Evolutionary conservation across 148 eudicot genomes (phyloP).

Genomic region (Rhododendron molle): DNA sequence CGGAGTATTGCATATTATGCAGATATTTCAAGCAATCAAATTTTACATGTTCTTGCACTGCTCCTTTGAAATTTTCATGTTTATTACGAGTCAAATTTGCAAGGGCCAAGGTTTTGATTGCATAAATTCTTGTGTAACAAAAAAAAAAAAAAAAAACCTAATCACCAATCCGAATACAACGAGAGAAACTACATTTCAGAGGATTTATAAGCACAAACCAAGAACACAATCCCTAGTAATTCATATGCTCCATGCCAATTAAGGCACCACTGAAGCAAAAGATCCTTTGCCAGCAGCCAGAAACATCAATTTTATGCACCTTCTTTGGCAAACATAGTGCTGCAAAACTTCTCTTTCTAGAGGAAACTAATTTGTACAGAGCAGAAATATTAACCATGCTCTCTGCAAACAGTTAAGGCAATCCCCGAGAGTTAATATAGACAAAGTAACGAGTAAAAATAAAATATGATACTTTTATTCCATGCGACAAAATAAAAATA

Average conservation of each 20-base stretch:
- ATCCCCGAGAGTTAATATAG: neutral
- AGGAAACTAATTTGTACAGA: neutral
- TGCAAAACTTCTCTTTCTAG: neutral
- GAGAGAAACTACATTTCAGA: neutral
- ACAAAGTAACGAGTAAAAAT: neutral
- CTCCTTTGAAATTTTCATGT: neutral
- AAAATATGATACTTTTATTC: neutral
- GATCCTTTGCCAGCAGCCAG: neutral
- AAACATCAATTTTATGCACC: neutral
- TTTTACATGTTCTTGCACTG: neutral
- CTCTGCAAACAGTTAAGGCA: neutral
- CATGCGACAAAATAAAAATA: neutral
- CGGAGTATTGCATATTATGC: neutral
- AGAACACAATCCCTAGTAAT: neutral
- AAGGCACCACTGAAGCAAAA: neutral
- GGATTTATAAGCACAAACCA: neutral
- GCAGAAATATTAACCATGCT: neutral
- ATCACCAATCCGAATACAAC: neutral
- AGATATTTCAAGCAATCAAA: neutral
- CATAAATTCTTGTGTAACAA: neutral
- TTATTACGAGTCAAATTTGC: neutral
- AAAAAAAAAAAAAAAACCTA: neutral
- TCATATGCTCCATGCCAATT: neutral
- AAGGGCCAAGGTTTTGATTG: neutral
- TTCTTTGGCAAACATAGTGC: neutral